Conservation (phyloP, 2,329 filamentous ascomycete genomes). For the Sporothrix humicola region DNA sequence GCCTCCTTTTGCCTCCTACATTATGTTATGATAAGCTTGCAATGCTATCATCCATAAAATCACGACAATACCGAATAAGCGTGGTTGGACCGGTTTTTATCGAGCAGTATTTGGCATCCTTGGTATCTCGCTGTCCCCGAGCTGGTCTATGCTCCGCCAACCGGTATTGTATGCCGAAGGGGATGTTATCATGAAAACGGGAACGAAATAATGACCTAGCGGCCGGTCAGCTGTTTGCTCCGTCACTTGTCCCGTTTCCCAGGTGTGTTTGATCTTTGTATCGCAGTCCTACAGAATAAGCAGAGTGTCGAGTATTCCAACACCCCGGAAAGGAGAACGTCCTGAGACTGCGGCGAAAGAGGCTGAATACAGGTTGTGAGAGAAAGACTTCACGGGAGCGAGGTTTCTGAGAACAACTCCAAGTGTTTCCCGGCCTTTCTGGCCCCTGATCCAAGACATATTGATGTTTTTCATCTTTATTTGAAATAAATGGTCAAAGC, state of each 20-base stretch:
- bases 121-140: too few species aligned
- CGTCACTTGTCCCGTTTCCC: neutral
- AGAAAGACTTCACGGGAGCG: neutral
- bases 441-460: neutral
- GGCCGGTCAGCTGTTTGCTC: neutral
- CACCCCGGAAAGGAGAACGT: neutral
- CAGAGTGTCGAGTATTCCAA: neutral
- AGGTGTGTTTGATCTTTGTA: slow-evolving; percentile 17
- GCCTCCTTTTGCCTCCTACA: neutral
- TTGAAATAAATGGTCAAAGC: neutral
- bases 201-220: neutral
- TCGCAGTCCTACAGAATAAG: neutral
- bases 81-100: neutral
- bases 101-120: neutral
- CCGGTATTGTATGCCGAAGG: too few species aligned
- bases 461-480: too few species aligned
- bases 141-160: too few species aligned
- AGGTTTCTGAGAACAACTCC: neutral
- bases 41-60: neutral
- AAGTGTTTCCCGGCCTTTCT: neutral
- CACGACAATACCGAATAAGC: too few species aligned
- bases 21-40: neutral
- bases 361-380: slow-evolving; percentile 2
- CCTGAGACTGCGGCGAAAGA: neutral
- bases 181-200: too few species aligned